Evolutionary conservation across 129 eudicot genomes (phyloP).

Genomic region (Helichrysum umbraculigerum): DNA sequence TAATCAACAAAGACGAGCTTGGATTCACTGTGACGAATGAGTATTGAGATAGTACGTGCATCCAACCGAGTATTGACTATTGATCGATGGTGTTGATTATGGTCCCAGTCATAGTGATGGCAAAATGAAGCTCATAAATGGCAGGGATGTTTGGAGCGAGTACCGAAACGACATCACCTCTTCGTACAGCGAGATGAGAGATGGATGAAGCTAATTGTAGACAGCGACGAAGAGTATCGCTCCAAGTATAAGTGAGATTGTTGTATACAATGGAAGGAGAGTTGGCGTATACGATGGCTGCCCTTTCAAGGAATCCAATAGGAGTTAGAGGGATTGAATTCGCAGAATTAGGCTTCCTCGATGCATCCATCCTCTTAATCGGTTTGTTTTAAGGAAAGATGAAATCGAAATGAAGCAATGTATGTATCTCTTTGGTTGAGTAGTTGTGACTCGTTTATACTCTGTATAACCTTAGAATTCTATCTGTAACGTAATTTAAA

Average conservation of each 20-base stretch:
- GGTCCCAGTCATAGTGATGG: conserved; percentile 34
- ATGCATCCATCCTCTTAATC: conserved; percentile 28
- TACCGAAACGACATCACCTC: conserved; percentile 58
- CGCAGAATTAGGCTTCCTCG: conserved; percentile 35
- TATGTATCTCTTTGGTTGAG: no score
- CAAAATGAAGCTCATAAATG: conserved; percentile 39
- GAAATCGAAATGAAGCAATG: no score
- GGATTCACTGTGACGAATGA: conserved; percentile 29
- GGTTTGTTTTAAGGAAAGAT: no score
- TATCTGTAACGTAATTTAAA: no score
- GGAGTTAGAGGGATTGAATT: conserved; percentile 75
- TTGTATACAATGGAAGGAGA: conserved; percentile 53
- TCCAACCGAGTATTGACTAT: conserved; percentile 39
- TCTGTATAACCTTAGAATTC: no score
- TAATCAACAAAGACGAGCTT: conserved; percentile 35
- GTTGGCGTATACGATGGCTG: conserved; percentile 56
- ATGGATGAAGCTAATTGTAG: conserved; percentile 69
- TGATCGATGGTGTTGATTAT: conserved; percentile 37
- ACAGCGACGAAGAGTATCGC: conserved; percentile 52
- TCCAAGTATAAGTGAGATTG: conserved; percentile 56
- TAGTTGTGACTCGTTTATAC: no score
- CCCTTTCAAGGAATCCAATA: conserved; percentile 58
- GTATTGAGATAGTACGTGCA: conserved; percentile 26
- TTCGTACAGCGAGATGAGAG: conserved; percentile 36
- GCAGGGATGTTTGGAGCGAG: conserved; percentile 81